A percentile compares a stretch with the other conserved stretches of the same genome.
These are phyloP conservation scores for Spiromastix sp. DNA, from an alignment of 2,329 filamentous ascomycete genomes.

Conservation along the genomic window DNA sequence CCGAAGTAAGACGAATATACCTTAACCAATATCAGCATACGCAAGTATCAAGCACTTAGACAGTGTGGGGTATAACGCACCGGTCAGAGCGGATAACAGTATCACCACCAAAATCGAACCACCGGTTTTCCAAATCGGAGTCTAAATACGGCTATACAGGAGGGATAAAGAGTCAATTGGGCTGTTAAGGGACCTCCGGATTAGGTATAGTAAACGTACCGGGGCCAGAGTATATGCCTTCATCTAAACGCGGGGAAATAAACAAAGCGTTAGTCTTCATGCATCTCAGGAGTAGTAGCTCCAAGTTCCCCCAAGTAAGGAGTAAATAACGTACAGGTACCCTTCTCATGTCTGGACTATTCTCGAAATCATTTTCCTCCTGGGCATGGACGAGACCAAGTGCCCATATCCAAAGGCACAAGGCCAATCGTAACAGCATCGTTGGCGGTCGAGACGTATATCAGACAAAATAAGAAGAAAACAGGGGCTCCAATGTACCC, in stretches of 20 bases:
- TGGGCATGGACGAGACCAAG: slow-evolving; percentile 20
- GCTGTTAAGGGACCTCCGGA: too few relatives aligned
- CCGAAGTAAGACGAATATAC: slow-evolving; percentile 86
- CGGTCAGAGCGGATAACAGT: slow-evolving; percentile 67
- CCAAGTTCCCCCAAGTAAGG: too few relatives aligned
- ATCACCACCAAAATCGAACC: slow-evolving; percentile 98
- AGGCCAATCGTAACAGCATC: slow-evolving; percentile 10
- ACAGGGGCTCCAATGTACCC: too few relatives aligned
- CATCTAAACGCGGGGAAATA: slow-evolving; percentile 43
- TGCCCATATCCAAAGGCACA: slow-evolving; percentile 20
- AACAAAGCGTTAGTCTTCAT: slow-evolving; percentile 11
- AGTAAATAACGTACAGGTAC: slow-evolving; percentile 50
- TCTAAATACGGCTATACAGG: slow-evolving; percentile 75
- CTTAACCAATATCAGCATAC: slow-evolving; percentile 35
- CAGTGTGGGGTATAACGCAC: slow-evolving; percentile 20
- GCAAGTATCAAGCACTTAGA: not conserved
- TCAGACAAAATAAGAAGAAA: too few relatives aligned
- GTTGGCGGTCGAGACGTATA: slow-evolving; percentile 4
- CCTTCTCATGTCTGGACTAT: slow-evolving; percentile 48
- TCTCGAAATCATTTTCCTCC: slow-evolving; percentile 33
- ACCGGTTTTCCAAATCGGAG: slow-evolving; percentile 94
- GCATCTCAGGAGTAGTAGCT: too few relatives aligned
- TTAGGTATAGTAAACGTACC: too few relatives aligned
- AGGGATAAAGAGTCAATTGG: slow-evolving; percentile 6
- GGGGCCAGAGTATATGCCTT: slow-evolving; percentile 75